These are phyloP conservation scores for Fusarium sp. DNA, from an alignment of 2,329 filamentous ascomycete species.

Conservation along the genomic window DNA sequence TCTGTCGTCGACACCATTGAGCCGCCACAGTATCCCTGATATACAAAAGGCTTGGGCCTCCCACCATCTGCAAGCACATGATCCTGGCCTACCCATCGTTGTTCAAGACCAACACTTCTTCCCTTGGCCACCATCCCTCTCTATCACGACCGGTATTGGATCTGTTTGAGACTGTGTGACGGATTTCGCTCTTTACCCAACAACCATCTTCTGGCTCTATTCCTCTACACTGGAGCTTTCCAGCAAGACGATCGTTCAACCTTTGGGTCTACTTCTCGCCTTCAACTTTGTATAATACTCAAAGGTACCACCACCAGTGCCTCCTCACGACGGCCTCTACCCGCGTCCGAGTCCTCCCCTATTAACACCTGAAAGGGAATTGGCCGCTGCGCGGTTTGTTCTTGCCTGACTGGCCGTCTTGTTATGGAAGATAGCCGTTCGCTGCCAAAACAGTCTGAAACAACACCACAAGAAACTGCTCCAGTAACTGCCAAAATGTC, in stretches of 20 bases:
- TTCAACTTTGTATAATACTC: conserved; percentile 26
- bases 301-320: conserved; percentile 9
- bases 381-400: conserved; percentile 38
- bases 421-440: conserved; percentile 58
- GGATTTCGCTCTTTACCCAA: conserved; percentile 31
- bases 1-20: conserved; percentile 34
- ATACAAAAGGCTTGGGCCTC: conserved; percentile 48
- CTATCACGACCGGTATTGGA: conserved; percentile 19
- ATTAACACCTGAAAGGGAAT: conserved; percentile 24
- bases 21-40: conserved; percentile 45
- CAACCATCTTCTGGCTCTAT: conserved; percentile 9
- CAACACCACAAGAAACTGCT: conserved; percentile 41
- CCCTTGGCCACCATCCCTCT: conserved; percentile 11
- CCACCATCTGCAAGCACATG: conserved; percentile 33
- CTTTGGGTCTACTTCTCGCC: background rate
- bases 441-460: conserved; percentile 46
- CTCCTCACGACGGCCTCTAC: background rate
- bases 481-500: conserved; percentile 58
- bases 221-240: conserved; percentile 1
- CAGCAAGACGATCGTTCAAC: conserved; percentile 13
- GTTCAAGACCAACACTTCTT: conserved; percentile 15
- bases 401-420: conserved; percentile 33
- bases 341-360: background rate
- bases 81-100: conserved; percentile 23
- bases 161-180: conserved; percentile 11